Base-by-base conservation (phyloP, 2,329 filamentous ascomycete species). In the Aspergillus alliaceus region DNA sequence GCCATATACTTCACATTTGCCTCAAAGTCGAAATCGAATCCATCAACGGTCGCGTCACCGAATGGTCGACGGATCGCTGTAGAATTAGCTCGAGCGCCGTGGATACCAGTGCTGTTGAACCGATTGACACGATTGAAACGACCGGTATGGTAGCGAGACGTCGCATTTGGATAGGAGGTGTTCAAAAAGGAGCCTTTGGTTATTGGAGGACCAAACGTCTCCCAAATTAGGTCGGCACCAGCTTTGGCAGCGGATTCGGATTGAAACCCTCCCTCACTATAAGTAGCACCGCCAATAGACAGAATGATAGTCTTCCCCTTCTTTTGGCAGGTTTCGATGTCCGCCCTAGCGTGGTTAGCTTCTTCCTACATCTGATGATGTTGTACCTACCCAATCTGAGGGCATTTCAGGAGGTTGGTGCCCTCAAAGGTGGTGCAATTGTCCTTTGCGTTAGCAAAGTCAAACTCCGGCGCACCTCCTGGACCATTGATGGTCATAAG, bases 21-120 rank as follows among this genome's bases (percentile, higher is more conserved):
- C 74, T 91, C 89, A 60, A 91, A 86, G 70, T 92, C 89, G 61
- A 91, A 85, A 73, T 92, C 89, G 70, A 92, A 91, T 4, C 90
- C 90, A 69, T 92, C 88, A 40, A 92, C 75, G 4, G 84, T 78
- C 9, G 86, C 84, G 12, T 75, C 73, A 53, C 86, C 86, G 69
- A 91, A 91, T 1, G 89, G 89, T 8, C 90, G 84, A 55, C 84
- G 79, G 7, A 76, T 22, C 76, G 1, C 71, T 72, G 39, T 73
- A 78, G 29, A 73, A 18, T 24, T 42, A 34, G 20, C 44, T 12
- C 18, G 32, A 22, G 20, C 25, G 29, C 14, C 35, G 9, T 35
- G 40, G 7, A 27, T 27, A 18, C 12, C 15, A 27, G 40, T 44
- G 40, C 40, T 27, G 15, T 44, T 44, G 40, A 27, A 24, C 34